Conservation (phyloP, 805 yeast genomes). For the Kuraishia borneana region DNA sequence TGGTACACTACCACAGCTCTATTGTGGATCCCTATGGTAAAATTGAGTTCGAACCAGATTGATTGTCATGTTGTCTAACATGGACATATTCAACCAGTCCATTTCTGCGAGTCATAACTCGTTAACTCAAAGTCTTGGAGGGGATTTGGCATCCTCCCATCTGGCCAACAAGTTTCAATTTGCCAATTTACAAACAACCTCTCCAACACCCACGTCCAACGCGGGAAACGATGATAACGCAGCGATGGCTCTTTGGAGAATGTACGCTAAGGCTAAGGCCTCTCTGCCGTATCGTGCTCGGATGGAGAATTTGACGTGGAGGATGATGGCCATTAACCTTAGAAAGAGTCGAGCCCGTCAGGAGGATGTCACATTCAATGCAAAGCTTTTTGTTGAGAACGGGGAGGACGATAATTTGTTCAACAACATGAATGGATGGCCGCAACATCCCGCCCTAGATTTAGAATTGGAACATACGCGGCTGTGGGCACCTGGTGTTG, state of each 20-base stretch:
- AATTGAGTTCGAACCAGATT: too few species aligned
- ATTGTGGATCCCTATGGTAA: too few species aligned
- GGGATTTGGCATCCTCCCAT: neutral
- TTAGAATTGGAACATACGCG: conserved; percentile 3
- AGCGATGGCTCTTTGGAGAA: conserved; percentile 58
- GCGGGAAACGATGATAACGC: conserved; percentile 21
- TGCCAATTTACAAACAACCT: neutral
- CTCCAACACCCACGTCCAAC: neutral
- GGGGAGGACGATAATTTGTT: neutral
- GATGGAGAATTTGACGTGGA: conserved; percentile 81
- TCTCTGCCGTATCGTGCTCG: conserved; percentile 64
- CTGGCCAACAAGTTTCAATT: neutral
- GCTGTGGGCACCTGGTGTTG: neutral
- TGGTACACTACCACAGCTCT: too few species aligned
- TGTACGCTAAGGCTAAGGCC: conserved; percentile 70
- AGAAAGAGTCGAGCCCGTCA: conserved; percentile 2
- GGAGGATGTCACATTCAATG: neutral
- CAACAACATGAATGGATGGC: conserved; percentile 17
- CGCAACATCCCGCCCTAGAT: conserved; percentile 21
- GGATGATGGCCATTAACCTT: conserved; percentile 58
- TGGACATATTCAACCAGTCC: neutral
- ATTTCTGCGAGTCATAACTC: neutral
- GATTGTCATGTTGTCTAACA: too few species aligned
- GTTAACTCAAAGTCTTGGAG: neutral
- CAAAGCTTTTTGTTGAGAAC: neutral